Conservation (phyloP, 371 early-diverging fungal genomes). For the Zopfochytrium polystomum region DNA sequence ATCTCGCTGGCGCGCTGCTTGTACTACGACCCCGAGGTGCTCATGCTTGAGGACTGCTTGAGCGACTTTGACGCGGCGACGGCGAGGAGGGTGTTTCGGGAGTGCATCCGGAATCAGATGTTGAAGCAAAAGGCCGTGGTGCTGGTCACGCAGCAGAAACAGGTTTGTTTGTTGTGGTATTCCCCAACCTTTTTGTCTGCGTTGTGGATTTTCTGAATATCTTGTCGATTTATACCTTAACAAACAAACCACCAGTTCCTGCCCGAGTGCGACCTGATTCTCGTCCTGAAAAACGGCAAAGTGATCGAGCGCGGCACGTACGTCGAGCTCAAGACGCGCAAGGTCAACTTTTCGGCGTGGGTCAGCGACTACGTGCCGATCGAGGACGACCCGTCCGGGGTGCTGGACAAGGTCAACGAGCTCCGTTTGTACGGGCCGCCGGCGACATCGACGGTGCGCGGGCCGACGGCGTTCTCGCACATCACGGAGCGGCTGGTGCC, state of each 20-base stretch:
- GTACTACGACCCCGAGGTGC: conserved; percentile 43
- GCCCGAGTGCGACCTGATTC: conserved; percentile 57
- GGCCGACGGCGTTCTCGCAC: conserved; percentile 13
- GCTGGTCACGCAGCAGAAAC: conserved; percentile 63
- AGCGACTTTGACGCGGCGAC: conserved; percentile 45
- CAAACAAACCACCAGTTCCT: conserved; percentile 47
- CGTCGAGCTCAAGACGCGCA: conserved; percentile 56
- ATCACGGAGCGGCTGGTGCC: conserved; percentile 6
- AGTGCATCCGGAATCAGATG: conserved; percentile 58
- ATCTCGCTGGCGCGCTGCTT: conserved; percentile 48
- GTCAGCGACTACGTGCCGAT: conserved; percentile 43
- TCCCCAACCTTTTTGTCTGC: not conserved
- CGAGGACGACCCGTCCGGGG: conserved; percentile 44
- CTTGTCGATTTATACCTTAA: conserved; percentile 5
- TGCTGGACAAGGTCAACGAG: conserved; percentile 42
- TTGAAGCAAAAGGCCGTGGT: conserved; percentile 55
- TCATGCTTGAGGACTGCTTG: conserved; percentile 41
- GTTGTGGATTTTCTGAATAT: not conserved
- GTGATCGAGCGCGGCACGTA: conserved; percentile 67
- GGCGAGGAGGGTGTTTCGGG: conserved; percentile 61
- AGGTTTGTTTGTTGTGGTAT: conserved; percentile 25
- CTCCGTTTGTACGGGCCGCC: conserved; percentile 29
- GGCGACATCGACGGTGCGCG: conserved; percentile 12
- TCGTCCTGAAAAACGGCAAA: conserved; percentile 65
- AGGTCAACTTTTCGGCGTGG: conserved; percentile 46